Percentiles rank a stretch among this genome's conserved stretches.
Conservation (phyloP, 768 basidiomycete species). For the Suillus subaureus region DNA sequence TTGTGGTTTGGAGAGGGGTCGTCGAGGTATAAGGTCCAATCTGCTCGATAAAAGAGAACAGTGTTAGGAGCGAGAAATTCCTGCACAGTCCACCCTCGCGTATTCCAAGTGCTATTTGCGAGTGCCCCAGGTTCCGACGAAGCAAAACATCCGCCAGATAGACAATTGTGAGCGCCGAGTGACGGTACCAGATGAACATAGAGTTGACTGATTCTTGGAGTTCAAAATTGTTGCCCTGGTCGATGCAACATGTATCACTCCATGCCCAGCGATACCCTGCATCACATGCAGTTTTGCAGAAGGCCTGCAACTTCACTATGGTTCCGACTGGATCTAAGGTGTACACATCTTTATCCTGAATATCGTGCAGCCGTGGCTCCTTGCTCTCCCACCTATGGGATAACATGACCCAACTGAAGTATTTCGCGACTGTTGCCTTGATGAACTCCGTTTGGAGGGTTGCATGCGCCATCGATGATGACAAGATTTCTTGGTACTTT, state of each 20-base stretch:
- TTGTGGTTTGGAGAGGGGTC: neutral
- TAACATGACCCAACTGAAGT: neutral
- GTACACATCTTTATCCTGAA: neutral
- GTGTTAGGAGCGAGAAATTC: neutral
- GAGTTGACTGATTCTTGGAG: no score
- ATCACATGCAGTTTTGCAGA: neutral
- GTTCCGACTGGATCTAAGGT: neutral
- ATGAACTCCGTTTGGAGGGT: neutral
- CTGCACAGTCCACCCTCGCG: neutral
- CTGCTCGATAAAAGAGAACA: neutral
- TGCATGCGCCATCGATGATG: neutral
- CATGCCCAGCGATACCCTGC: neutral
- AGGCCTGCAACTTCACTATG: neutral
- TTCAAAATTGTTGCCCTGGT: no score
- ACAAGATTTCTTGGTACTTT: neutral
- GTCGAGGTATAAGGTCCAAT: neutral
- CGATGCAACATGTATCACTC: no score
- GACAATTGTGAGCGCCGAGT: no score
- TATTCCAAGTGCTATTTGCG: neutral
- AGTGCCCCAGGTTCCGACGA: no score
- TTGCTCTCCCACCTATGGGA: neutral
- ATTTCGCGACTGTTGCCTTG: neutral
- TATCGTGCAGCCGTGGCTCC: neutral
- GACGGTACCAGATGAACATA: no score
- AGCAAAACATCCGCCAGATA: no score